Evolutionary conservation across 225 moss, liverwort and hornwort genomes (phyloP).

Genomic region (Climacium dendroides): DNA sequence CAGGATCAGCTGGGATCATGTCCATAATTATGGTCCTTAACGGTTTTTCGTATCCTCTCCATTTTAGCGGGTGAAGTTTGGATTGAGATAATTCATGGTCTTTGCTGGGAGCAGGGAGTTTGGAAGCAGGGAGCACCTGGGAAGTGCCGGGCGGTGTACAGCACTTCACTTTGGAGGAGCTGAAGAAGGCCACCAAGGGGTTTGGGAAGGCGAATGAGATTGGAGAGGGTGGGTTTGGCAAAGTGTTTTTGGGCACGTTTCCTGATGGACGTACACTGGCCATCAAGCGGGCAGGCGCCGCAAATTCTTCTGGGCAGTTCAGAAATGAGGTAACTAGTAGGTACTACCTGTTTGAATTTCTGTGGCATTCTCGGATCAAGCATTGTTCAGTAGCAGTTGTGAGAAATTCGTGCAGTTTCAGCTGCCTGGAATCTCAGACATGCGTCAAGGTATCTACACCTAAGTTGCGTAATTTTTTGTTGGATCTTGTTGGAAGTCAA

Average conservation of each 20-base stretch:
- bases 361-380: neutral
- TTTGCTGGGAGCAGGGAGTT: neutral
- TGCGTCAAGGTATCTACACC: neutral
- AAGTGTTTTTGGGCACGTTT: constrained; percentile 16
- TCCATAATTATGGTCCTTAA: neutral
- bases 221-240: constrained; percentile 25
- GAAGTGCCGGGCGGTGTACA: constrained; percentile 8
- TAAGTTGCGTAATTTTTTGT: neutral
- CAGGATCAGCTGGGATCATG: neutral
- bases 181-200: constrained; percentile 13
- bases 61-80: neutral
- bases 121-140: neutral
- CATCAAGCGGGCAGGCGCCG: constrained; percentile 4
- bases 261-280: constrained; percentile 3
- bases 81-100: neutral
- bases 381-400: neutral
- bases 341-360: neutral
- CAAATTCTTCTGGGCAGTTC: neutral
- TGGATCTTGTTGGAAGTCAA: neutral
- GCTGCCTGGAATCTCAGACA: neutral
- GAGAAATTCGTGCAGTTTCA: neutral
- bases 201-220: constrained; percentile 14
- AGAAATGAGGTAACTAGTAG: constrained; percentile 18
- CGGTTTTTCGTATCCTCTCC: neutral
- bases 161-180: constrained; percentile 17